Evolutionary conservation across 495 filamentous ascomycete genomes (phyloP), one percentile per base, ranked within the genome.

Genomic region (Talaromyces ruber): DNA sequence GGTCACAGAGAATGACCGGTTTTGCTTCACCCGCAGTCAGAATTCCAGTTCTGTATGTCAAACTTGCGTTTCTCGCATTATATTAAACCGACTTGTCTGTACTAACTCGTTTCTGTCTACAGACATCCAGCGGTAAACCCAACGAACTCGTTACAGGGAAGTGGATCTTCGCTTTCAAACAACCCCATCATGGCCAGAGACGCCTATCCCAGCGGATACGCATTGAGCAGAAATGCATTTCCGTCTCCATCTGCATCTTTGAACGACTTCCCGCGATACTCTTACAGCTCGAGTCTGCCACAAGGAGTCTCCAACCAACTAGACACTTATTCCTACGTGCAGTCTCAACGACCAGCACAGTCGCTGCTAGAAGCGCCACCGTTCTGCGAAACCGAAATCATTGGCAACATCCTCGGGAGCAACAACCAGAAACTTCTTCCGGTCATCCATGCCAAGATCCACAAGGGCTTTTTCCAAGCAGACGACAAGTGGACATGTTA

Each of bases 401-500:
- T 89, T 22, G 82, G 87, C 37, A 70, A 76, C 14, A 77, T 93
- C 29, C 73, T 83, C 39, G 83, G 85, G 34, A 76, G 73, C 24
- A 86, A 89, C 58, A 82, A 84, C 6, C 74, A 76, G 5, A 64
- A 67, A 11, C 81, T 96, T 59, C 87, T 84, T 62, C 83, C 89
- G 5, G 88, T 92, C 26, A 90, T 98, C 64, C 81, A 87, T 58
- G 91, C 90, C 6, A 87, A 88, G 65, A 93, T 97, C 61, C 92
- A 95, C 68, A 95, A 96, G 68, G 93, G 93, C 1, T 96, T 96
- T 77, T 97, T 97, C 71, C 79, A 87, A 45, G 82, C 82, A 3
- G 93, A 97, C 61, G 80, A 84, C 14, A 90, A 94, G 63, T 98
- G 93, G 93, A 98, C 93, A 0, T 98, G 93, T 74, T 98, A 98